Evolutionary conservation across 2,329 filamentous ascomycete species (phyloP).

Genomic region (Clonostachys byssicola): DNA sequence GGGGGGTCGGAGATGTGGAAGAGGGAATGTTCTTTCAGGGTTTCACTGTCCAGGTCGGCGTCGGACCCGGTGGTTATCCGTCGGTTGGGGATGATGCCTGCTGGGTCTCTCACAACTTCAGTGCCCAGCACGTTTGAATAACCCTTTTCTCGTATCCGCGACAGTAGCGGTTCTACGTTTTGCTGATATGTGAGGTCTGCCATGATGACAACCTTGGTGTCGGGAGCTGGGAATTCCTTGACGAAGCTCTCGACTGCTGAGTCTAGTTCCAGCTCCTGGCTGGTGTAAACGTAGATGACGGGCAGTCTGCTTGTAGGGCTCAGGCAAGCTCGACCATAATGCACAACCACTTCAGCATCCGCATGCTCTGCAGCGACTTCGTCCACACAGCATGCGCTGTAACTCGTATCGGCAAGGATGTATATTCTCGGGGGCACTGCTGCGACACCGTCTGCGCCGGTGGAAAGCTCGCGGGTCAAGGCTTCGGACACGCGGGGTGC

Average conservation of each 20-base stretch:
- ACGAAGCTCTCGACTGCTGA: constrained; percentile 57
- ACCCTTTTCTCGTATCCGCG: constrained; percentile 53
- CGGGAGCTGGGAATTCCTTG: constrained; percentile 60
- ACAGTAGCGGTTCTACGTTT: constrained; percentile 60
- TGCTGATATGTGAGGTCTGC: constrained; percentile 85
- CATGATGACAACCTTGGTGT: constrained; percentile 70
- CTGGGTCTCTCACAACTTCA: constrained; percentile 71
- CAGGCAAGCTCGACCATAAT: constrained; percentile 89
- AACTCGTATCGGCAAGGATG: constrained; percentile 92
- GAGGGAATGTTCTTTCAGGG: constrained; percentile 65
- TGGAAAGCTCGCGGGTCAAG: constrained; percentile 18
- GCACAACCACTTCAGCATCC: constrained; percentile 84
- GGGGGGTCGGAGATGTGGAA: constrained; percentile 84
- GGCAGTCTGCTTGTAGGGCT: constrained; percentile 85
- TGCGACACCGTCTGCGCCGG: constrained; percentile 6
- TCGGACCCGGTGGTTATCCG: constrained; percentile 44
- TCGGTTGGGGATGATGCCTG: constrained; percentile 80
- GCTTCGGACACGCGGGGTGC: constrained; percentile 73
- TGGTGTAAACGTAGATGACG: constrained; percentile 88
- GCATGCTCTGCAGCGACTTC: constrained; percentile 95
- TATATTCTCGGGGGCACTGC: constrained; percentile 50
- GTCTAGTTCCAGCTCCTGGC: constrained; percentile 61
- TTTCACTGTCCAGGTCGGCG: constrained; percentile 20
- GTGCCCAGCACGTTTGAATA: constrained; percentile 70
- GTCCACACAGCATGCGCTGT: constrained; percentile 95